phyloP scores from a whole-genome alignment of 768 basidiomycete species.

The Pleurotus tuber-regium region DNA sequence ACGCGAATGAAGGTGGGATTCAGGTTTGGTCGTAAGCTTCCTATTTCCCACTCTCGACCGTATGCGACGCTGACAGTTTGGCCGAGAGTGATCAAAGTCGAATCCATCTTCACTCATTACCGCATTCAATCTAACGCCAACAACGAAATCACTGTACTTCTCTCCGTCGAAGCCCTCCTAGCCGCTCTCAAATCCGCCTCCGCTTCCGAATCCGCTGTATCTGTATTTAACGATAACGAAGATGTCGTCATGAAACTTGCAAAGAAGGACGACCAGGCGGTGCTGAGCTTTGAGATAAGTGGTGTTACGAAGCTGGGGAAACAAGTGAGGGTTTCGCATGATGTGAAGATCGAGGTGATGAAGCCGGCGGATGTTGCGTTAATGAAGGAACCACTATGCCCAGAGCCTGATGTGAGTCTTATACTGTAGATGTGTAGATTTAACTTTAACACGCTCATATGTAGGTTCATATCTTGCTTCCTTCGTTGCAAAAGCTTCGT shows the following conservation, averaged over 20 bases:
- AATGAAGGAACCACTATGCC: slow-evolving; percentile 79
- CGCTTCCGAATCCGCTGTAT: slow-evolving; percentile 37
- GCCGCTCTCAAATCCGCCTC: slow-evolving; percentile 69
- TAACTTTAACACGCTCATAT: neutral
- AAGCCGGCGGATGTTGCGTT: slow-evolving; percentile 68
- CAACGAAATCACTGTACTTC: slow-evolving; percentile 76
- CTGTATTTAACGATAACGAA: slow-evolving; percentile 46
- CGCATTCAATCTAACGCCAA: slow-evolving; percentile 84
- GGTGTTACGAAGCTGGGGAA: slow-evolving; percentile 64
- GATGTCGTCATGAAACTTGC: slow-evolving; percentile 82
- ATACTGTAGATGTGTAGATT: neutral
- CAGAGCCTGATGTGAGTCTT: slow-evolving; percentile 72
- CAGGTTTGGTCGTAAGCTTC: slow-evolving; percentile 72
- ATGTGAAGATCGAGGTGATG: slow-evolving; percentile 81
- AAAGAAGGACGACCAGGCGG: slow-evolving; percentile 80
- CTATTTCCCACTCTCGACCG: neutral
- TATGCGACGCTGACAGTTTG: neutral
- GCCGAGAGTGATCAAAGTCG: slow-evolving; percentile 59
- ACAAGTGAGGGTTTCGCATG: slow-evolving; percentile 67
- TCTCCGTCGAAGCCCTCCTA: slow-evolving; percentile 73
- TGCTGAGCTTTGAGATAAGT: slow-evolving; percentile 74
- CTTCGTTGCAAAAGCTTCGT: slow-evolving; percentile 72
- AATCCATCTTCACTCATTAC: slow-evolving; percentile 70
- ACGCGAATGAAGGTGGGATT: slow-evolving; percentile 77
- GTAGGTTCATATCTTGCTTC: slow-evolving; percentile 77